Conservation (phyloP, 2,329 filamentous ascomycete species). For the Acephala macrosclerotiorum region DNA sequence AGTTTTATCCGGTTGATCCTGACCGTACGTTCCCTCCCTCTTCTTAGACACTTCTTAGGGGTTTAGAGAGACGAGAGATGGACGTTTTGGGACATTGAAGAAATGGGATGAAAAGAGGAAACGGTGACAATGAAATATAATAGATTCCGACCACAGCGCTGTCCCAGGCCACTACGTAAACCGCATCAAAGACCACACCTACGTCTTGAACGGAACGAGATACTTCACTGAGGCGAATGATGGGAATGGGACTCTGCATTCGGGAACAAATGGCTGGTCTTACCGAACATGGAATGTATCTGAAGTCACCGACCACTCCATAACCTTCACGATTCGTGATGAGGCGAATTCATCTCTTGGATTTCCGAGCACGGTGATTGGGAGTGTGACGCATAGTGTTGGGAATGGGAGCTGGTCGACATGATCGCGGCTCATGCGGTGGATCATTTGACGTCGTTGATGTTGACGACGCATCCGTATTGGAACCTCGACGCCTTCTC, state of each 20-base stretch:
- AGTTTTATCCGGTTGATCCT: conserved; percentile 68
- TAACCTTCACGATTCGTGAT: conserved; percentile 72
- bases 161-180: conserved; percentile 81
- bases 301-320: conserved; percentile 59
- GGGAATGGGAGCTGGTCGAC: conserved; percentile 71
- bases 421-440: conserved; percentile 74
- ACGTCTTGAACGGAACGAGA: conserved; percentile 63
- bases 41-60: too few species aligned
- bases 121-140: background rate
- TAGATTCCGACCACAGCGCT: conserved; percentile 71
- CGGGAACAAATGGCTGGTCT: conserved; percentile 75
- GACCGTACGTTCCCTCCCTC: conserved; percentile 45
- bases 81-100: too few species aligned
- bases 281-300: conserved; percentile 70
- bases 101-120: background rate
- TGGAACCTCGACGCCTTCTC: conserved; percentile 83
- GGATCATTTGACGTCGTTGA: conserved; percentile 79
- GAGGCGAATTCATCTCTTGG: conserved; percentile 59
- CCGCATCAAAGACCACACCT: conserved; percentile 78
- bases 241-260: conserved; percentile 65
- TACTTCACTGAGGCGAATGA: conserved; percentile 63
- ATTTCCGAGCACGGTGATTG: conserved; percentile 67
- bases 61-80: too few species aligned
- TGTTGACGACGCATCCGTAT: conserved; percentile 71
- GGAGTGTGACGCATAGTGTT: conserved; percentile 70